Conservation (phyloP, 306 rosid genomes). For the Hippophae rhamnoides region DNA sequence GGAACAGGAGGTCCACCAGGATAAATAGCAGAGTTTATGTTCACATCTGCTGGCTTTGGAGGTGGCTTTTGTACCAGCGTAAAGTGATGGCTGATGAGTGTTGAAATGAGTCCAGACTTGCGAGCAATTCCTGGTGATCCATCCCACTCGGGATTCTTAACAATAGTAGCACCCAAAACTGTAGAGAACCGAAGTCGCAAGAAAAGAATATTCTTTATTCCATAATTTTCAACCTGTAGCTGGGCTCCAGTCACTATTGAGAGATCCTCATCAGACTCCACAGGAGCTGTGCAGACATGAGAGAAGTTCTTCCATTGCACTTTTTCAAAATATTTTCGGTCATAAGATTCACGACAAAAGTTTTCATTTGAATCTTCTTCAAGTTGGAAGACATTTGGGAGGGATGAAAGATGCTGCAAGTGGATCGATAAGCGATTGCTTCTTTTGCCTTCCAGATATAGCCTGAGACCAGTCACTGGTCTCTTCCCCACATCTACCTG, state of each 20-base stretch:
- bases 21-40: constrained; percentile 84
- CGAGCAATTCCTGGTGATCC: constrained; percentile 81
- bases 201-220: constrained; percentile 69
- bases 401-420: constrained; percentile 85
- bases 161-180: constrained; percentile 51
- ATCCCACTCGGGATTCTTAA: constrained; percentile 84
- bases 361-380: constrained; percentile 66
- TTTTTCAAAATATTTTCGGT: constrained; percentile 73
- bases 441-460: constrained; percentile 90
- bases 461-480: constrained; percentile 92
- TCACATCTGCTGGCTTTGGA: constrained; percentile 87
- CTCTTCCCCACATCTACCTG: constrained; percentile 96
- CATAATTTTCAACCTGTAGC: constrained; percentile 78
- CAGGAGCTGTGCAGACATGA: constrained; percentile 93
- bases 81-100: constrained; percentile 91
- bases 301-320: constrained; percentile 97
- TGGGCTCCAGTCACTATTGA: constrained; percentile 88
- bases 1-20: constrained; percentile 98
- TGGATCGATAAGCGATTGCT: constrained; percentile 89
- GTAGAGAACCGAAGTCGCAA: constrained; percentile 67
- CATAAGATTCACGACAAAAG: constrained; percentile 41
- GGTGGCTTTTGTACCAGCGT: constrained; percentile 73
- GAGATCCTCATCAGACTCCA: constrained; percentile 73
- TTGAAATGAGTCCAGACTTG: constrained; percentile 89
- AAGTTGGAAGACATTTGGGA: constrained; percentile 76